Evolutionary conservation across 371 early-diverging fungal genomes (phyloP), one percentile per base, ranked within the genome.

Genomic region (Rhizopus microsporus): DNA sequence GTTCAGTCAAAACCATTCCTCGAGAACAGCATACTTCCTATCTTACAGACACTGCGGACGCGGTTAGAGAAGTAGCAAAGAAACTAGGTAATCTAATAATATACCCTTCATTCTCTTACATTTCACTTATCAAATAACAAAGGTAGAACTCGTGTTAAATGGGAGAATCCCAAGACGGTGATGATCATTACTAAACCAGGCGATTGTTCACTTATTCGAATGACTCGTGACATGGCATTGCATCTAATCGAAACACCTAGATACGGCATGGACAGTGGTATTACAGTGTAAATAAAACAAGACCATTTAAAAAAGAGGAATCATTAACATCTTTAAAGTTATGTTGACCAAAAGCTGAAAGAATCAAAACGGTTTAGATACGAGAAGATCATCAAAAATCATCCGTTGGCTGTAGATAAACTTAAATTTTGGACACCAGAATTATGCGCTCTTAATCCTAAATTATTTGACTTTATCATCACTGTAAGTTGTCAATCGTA

Each of bases 161-260:
- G 89, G 88, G 91, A 89, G 31, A 74, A 74, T 29, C 84, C 88
- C 5, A 80, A 81, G 50, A 83, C 86, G 3, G 84, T 90, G 13
- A 86, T 97, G 87, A 84, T 97, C 35, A 93, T 97, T 31, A 93
- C 95, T 9, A 97, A 97, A 69, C 87, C 92, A 16, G 88, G 89
- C 42, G 96, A 97, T 73, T 62, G 74, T 12, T 81, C 83, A 4
- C 75, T 97, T 6, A 78, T 94, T 9, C 68, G 72, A 30, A 73
- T 91, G 66, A 94, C 96, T 10, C 80, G 91, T 2, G 89, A 94
- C 35, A 67, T 95, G 51, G 88, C 94, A 0, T 48, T 85, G 7
- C 94, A 90, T 89, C 82, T 97, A 33, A 82, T 92, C 1, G 60
- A 75, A 13, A 73, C 80, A 3, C 81, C 81, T 23, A 60, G 79